Percentiles rank a stretch among this genome's conserved stretches.
phyloP scores from a whole-genome alignment of 495 filamentous ascomycete species.

The Aspergillus saccharolyticus region DNA sequence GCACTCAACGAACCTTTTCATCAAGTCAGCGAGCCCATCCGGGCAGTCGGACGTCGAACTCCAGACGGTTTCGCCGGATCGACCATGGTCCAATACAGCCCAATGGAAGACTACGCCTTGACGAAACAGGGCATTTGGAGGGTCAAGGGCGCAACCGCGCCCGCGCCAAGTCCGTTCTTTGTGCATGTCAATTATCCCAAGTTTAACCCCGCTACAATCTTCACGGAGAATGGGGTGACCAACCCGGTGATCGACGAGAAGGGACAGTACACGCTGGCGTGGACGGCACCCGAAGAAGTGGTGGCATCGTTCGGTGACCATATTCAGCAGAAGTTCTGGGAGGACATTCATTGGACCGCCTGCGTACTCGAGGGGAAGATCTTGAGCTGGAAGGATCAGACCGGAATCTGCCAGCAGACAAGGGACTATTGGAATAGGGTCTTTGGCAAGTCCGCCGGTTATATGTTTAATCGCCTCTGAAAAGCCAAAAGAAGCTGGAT shows the following conservation, averaged over 20 bases:
- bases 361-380: conserved; percentile 43
- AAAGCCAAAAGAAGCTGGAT: neutral
- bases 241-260: conserved; percentile 31
- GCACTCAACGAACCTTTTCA: conserved; percentile 42
- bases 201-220: conserved; percentile 45
- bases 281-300: conserved; percentile 38
- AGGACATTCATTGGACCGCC: conserved; percentile 41
- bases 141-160: conserved; percentile 17
- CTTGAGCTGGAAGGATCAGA: conserved; percentile 25
- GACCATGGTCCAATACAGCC: conserved; percentile 42
- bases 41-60: conserved; percentile 71
- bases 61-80: conserved; percentile 32
- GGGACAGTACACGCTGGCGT: conserved; percentile 36
- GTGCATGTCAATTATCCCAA: conserved; percentile 48
- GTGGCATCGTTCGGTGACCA: conserved; percentile 36
- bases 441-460: conserved; percentile 9
- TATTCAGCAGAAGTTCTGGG: conserved; percentile 47
- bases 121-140: conserved; percentile 21
- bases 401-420: conserved; percentile 26
- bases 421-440: conserved; percentile 28
- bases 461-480: neutral
- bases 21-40: conserved; percentile 68
- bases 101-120: conserved; percentile 33
- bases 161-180: conserved; percentile 33
- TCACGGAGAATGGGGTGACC: conserved; percentile 24